Evolutionary conservation across 176 grass and related monocot genomes (phyloP), one percentile per base, ranked within the genome.

Genomic region (Avena eriantha): DNA sequence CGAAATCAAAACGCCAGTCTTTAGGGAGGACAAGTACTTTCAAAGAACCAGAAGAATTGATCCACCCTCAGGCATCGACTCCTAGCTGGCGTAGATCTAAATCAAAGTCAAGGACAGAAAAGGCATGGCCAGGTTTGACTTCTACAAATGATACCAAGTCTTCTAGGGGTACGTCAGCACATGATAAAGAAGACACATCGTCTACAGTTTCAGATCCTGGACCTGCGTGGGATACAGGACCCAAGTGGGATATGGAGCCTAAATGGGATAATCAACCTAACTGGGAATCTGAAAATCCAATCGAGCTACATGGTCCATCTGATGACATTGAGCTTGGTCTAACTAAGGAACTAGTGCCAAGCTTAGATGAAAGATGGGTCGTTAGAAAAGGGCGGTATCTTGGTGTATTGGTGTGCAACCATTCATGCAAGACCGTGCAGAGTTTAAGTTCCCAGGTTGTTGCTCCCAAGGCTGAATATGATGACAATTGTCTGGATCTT

Each of bases 351-450:
- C 87, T 99, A 64, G 97, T 99, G 58, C 97, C 97, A 74, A 97
- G 83, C 83, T 90, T 99, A 83, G 97, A 95, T 88, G 94, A 99
- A 87, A 97, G 92, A 83, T 99, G 97, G 97, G 84, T 88, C 76
- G 50, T 94, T 33, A 89, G 87, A 78, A 99, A 99, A 82, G 97
- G 97, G 0, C 31, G 58, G 41, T 97, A 92, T 89, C 92, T 99
- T 65, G 94, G 94, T 92, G 91, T 99, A 43, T 84, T 99, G 87
- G 92, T 99, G 80, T 99, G 97, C 84, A 99, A 99, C 34, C 97
- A 97, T 94, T 97, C 97, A 69, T 99, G 97, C 87, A 97, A 84
- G 86, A 99, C 97, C 3, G 94, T 99, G 72, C 97, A 99, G 85
- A 99, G 94, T 87, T 87, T 99, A 86, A 99, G 94, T 81, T 99